These are phyloP conservation scores for Penicillium sp. DNA, from an alignment of 2,329 filamentous ascomycete genomes.

Conservation along the genomic window DNA sequence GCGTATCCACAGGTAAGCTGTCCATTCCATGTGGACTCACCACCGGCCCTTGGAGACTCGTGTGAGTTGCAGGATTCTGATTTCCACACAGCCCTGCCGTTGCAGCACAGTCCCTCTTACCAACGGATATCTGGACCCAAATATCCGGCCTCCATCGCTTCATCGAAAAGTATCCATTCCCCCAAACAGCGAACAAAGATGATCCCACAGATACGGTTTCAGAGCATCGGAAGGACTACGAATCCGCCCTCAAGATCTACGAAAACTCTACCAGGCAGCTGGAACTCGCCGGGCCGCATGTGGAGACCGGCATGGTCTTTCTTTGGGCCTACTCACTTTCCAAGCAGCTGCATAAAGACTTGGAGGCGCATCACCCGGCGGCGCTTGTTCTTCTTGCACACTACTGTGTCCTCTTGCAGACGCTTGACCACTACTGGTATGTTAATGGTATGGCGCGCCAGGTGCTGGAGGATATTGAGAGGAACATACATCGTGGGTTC, in stretches of 20 bases:
- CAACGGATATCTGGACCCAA: slow-evolving; percentile 21
- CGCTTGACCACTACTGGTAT: slow-evolving; percentile 23
- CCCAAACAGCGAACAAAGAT: background rate
- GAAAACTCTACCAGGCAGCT: slow-evolving; percentile 19
- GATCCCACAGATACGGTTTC: background rate
- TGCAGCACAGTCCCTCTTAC: slow-evolving; percentile 22
- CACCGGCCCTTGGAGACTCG: background rate
- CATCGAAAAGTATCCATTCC: slow-evolving; percentile 24
- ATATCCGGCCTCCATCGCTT: slow-evolving; percentile 19
- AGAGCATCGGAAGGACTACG: slow-evolving; percentile 21
- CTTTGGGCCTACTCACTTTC: slow-evolving; percentile 26
- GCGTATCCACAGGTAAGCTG: slow-evolving; percentile 20
- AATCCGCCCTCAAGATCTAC: slow-evolving; percentile 12
- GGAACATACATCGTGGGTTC: slow-evolving; percentile 17
- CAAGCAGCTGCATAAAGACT: slow-evolving; percentile 20
- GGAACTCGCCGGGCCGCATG: slow-evolving; percentile 23
- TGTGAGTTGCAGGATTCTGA: background rate
- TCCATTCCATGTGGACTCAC: background rate
- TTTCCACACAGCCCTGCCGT: slow-evolving; percentile 6
- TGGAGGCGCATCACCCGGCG: slow-evolving; percentile 19
- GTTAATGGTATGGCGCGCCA: slow-evolving; percentile 17
- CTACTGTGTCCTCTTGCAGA: slow-evolving; percentile 24
- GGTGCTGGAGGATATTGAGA: slow-evolving; percentile 25
- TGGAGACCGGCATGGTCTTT: slow-evolving; percentile 25
- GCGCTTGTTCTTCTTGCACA: slow-evolving; percentile 24